Base-by-base conservation (phyloP, 2,329 filamentous ascomycete species). In the Aspergillus sojae region DNA sequence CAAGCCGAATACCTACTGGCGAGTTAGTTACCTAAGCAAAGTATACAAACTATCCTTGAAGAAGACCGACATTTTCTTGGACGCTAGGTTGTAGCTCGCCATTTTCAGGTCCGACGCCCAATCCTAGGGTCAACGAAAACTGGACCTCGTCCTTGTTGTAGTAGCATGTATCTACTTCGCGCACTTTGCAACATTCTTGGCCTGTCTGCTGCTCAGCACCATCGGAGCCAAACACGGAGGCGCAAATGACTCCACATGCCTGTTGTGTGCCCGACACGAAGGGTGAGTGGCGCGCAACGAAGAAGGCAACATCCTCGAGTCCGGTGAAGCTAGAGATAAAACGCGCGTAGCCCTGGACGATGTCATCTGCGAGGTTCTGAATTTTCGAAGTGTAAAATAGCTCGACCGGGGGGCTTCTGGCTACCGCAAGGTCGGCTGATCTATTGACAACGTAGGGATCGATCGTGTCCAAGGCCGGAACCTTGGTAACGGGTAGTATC, bases 271-370 rank as follows among this genome's bases (percentile, higher is more conserved):
- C 63, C 14, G 58, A 14, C 41, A 48, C 56, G 36, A 64, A 67
- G 32, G 50, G 55, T 3, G 52, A 28, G 16, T 59, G 53, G 36
- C 66, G 62, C 21, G 58, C 62, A 12, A 71, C 39, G 21, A 63
- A 62, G 60, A 73, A 74, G 12, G 71, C 69, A 41, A 72, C 41
- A 54, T 74, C 71, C 2, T 74, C 71, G 5, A 69, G 62, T 1
- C 70, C 72, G n/a, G 68, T 73, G 30, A 74, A 68, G 6, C 43
- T 30, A 3, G 64, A 67, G 23, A 74, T 58, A 61, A 73, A 74
- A 45, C 61, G 60, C n/a, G 72, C 71, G 58, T 73, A 74, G 19
- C 67, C 70, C 53, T 62, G 48, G 21, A 72, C 32, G n/a, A 73
- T 46, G 26, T 55, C 61, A 23, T 66, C 57, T 50, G 60, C 60